Conservation (phyloP, 2,329 filamentous ascomycete genomes). For the Colletotrichum sp. region DNA sequence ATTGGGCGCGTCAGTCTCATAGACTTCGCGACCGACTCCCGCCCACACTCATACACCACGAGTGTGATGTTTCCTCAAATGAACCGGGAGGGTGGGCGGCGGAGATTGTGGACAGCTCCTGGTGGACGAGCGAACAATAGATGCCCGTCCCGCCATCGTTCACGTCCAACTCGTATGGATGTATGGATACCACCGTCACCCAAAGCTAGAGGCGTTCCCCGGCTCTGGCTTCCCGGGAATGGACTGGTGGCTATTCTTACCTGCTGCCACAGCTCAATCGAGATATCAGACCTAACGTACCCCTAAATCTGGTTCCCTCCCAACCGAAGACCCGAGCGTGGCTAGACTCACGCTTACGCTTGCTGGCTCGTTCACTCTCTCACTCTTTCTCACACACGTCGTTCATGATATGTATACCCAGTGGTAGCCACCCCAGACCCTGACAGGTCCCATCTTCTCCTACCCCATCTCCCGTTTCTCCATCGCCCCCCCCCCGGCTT, state of each 20-base stretch:
- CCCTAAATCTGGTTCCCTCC: slow-evolving; percentile 4
- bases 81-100: not conserved
- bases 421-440: slow-evolving; percentile 1
- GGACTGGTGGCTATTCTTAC: slow-evolving; percentile 14
- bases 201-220: not conserved
- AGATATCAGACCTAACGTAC: slow-evolving; percentile 2
- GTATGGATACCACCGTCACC: not conserved
- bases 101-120: not conserved
- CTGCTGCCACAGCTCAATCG: not conserved
- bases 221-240: not conserved
- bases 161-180: not conserved
- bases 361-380: not conserved
- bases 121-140: not conserved
- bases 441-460: not conserved
- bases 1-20: not conserved
- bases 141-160: not conserved
- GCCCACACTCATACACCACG: not conserved
- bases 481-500: not conserved
- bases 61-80: not conserved
- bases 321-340: not conserved
- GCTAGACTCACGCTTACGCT: not conserved
- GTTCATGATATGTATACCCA: slow-evolving; percentile 14
- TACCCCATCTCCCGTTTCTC: not conserved
- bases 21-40: not conserved
- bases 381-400: not conserved